Evolutionary conservation across 176 grass and related monocot species (phyloP).

Genomic region (Musa schizocarpa): DNA sequence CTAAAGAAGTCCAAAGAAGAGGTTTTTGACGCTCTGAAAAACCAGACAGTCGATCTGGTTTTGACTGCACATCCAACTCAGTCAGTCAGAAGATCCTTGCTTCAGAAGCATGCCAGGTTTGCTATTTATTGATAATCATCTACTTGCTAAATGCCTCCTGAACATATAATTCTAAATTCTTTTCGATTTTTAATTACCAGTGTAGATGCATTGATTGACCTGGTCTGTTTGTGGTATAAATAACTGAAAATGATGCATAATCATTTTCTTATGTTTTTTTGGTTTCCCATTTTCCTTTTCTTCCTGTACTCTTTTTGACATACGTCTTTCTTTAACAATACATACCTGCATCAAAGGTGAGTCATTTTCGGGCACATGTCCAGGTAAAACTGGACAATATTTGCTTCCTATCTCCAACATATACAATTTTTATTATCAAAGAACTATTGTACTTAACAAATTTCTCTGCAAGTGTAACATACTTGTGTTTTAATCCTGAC

Average conservation of each 20-base stretch:
- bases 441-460: neutral
- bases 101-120: conserved; percentile 24
- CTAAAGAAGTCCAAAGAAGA: conserved; percentile 13
- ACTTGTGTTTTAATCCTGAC: neutral
- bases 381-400: neutral
- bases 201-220: neutral
- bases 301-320: neutral
- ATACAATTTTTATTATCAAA: neutral
- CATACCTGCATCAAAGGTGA: neutral
- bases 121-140: neutral
- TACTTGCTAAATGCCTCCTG: neutral
- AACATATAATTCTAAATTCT: neutral
- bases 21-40: conserved; percentile 21
- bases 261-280: neutral
- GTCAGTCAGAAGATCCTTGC: conserved; percentile 17
- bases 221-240: neutral
- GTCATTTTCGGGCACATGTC: neutral
- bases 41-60: conserved; percentile 24
- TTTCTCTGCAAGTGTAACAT: neutral
- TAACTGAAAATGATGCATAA: neutral
- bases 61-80: conserved; percentile 23
- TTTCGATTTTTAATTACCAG: neutral
- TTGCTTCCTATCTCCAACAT: neutral
- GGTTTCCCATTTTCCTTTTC: neutral
- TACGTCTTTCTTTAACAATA: too few relatives aligned